These are phyloP conservation scores for Botrytis byssoidea DNA, from an alignment of 2,329 filamentous ascomycete genomes.

Conservation along the genomic window DNA sequence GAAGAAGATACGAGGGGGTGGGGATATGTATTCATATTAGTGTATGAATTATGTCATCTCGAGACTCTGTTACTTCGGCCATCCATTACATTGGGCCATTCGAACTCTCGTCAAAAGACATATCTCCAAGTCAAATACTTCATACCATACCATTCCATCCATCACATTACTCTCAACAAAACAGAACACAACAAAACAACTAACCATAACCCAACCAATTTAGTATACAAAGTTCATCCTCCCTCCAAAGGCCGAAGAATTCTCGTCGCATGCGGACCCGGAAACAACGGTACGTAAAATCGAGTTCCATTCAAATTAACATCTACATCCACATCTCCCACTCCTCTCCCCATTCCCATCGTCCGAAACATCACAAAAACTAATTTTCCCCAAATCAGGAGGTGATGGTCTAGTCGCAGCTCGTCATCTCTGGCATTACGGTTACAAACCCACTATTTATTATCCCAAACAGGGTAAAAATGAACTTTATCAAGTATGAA, in stretches of 20 bases:
- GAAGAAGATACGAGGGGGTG: neutral
- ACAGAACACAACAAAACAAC: neutral
- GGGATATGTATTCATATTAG: neutral
- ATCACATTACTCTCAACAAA: too few species aligned
- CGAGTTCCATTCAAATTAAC: rapidly evolving
- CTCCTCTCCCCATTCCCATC: neutral
- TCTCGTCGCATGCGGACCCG: conserved; percentile 87
- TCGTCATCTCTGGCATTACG: conserved; percentile 86
- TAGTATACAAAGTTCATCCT: conserved; percentile 84
- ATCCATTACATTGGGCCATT: neutral
- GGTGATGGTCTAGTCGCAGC: conserved; percentile 95
- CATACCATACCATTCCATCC: too few species aligned
- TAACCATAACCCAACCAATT: neutral
- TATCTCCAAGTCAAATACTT: neutral
- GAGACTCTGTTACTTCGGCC: neutral
- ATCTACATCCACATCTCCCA: neutral
- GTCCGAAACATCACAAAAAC: neutral
- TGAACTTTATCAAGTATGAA: conserved; percentile 75
- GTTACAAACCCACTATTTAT: conserved; percentile 84
- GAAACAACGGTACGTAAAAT: conserved; percentile 58
- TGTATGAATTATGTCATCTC: neutral
- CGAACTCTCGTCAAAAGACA: neutral
- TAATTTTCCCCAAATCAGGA: conserved; percentile 49
- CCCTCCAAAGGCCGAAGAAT: conserved; percentile 67
- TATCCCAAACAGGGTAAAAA: conserved; percentile 92